Evolutionary conservation across 208 protist species (phyloP), one percentile per base, ranked within the genome.

Genomic region (Blastocrithidia nonstop): DNA sequence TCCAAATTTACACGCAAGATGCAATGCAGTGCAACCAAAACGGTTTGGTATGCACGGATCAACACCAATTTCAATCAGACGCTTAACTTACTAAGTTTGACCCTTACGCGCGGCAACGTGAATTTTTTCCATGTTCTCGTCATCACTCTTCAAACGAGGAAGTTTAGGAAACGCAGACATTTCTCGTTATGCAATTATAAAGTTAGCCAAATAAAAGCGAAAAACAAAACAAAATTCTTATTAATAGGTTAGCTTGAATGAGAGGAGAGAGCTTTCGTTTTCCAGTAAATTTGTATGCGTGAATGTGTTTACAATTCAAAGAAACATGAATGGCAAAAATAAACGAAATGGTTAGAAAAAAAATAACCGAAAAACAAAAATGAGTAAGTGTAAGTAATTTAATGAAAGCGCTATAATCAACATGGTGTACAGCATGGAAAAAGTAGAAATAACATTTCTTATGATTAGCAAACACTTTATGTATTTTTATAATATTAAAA

Each of bases 101-200:
- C 75, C 78, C 41, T 81, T 88, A 32, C 82, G 74, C 1, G 82
- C 82, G 3, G 71, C 77, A 6, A 61, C 54, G 62, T 91, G 82
- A 25, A 91, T 65, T 51, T 83, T 85, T 47, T 91, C 82, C 82
- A 91, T 91, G 43, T 74, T 85, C 55, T 91, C 82, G 59, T 91
- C 82, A 56, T 91, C 82, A 2, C 60, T 50, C 48, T 83, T 82
- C 7, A 84, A 31, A 31, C 82, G 66, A 16, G 66, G 38, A 3
- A 85, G 27, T 56, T 78, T 55, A 37, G 78, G 70, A 53, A 86
- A 83, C 48, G 77, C 67, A 9, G 64, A 33, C 71, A 77, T 87
- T 19, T 1, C n/a, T n/a, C n/a, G 17, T 19, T 37, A 42, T 37
- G 20, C 16, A 7, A 42, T 26, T 45, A 4, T 11, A 20, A 21